Conservation (phyloP, 306 rosid species). For the Vigna reflexopilosa region DNA sequence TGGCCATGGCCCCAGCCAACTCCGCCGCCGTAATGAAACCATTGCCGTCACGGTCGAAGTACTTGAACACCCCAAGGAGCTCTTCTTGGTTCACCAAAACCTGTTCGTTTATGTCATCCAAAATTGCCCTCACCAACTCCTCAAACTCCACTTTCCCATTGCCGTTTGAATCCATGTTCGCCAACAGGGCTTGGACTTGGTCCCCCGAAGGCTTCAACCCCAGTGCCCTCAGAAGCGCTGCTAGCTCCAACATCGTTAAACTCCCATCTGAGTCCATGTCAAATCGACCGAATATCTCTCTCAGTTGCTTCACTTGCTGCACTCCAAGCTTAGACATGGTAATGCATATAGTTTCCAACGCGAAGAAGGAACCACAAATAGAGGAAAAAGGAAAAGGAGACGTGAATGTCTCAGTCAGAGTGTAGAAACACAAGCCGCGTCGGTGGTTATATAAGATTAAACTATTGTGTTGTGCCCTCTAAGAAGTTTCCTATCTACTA, state of each 20-base stretch:
- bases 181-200: slow-evolving; percentile 61
- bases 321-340: slow-evolving; percentile 57
- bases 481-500: too few relatives aligned
- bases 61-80: slow-evolving; percentile 65
- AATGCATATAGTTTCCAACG: too few relatives aligned
- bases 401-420: background rate
- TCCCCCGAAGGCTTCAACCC: slow-evolving; percentile 81
- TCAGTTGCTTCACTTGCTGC: slow-evolving; percentile 61
- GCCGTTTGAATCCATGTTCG: slow-evolving; percentile 73
- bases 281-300: slow-evolving; percentile 67
- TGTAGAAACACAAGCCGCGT: slow-evolving; percentile 43
- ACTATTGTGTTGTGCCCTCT: too few relatives aligned
- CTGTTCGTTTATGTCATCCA: slow-evolving; percentile 66
- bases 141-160: slow-evolving; percentile 86
- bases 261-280: slow-evolving; percentile 94
- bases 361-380: too few relatives aligned
- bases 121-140: slow-evolving; percentile 64
- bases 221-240: slow-evolving; percentile 78
- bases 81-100: slow-evolving; percentile 63
- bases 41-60: slow-evolving; percentile 82
- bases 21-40: slow-evolving; percentile 79
- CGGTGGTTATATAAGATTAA: slow-evolving; percentile 22
- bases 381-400: background rate
- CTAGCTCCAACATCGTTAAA: slow-evolving; percentile 80
- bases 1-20: slow-evolving; percentile 84